Evolutionary conservation across 108 stramenopile genomes (phyloP), one percentile per base, ranked within the genome.

Genomic region (Nitzschia inconspicua): DNA sequence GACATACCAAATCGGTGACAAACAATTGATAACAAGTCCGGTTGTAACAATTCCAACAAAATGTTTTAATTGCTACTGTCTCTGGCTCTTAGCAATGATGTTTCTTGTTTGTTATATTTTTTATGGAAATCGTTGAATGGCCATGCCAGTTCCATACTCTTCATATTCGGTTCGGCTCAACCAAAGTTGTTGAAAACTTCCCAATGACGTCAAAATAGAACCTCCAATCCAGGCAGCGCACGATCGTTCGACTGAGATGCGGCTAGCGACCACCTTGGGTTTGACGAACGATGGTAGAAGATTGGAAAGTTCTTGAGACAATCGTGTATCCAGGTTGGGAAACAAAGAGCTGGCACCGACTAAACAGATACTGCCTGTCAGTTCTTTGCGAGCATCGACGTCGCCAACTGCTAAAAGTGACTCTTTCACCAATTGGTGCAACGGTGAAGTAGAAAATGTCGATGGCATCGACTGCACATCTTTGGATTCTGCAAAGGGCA

Each of bases 111-210:
- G n/a, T n/a, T n/a, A n/a, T n/a, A n/a, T n/a, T 46, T n/a, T 31
- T 47, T 47, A 69, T 25, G 79, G 83, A 66, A 92, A 92, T 18
- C 86, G 71, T 47, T 92, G 90, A 31, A 86, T 72, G 22, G 77
- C 84, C 66, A 92, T 50, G 10, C 81, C 35, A 18, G 84, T 55
- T 3, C 97, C 97, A 56, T 92, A 88, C 66, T 99, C 98, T 46
- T 95, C 87, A 69, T 96, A 99, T 58, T 98, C 96, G 39, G 60
- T 66, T 44, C 79, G 81, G 25, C 92, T 87, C 35, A 98, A 63
- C 97, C 98, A 99, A 77, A 99, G 65, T 56, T 89, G 89, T 69
- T 96, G 90, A 83, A 99, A 99, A 61, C 93, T 96, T 6, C 95
- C 92, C 26, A 99, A 77, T 37, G 92, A 93, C 5, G 95, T 91